A percentile compares a stretch with the other conserved stretches of the same genome.
These are phyloP conservation scores for Epichloe hybrida DNA, from an alignment of 2,329 filamentous ascomycete species.

Conservation along the genomic window DNA sequence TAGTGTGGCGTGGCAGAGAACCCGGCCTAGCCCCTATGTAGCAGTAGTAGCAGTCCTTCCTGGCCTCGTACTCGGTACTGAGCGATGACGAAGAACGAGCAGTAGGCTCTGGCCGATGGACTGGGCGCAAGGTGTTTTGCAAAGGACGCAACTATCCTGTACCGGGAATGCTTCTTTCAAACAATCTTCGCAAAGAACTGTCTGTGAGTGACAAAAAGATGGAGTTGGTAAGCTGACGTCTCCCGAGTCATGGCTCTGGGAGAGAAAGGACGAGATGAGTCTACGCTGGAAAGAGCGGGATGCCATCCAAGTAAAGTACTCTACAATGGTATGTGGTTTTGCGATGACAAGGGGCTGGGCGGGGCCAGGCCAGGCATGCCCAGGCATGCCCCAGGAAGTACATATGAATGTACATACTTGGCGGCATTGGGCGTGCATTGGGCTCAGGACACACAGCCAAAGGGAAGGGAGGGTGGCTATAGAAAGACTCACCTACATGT, in stretches of 20 bases:
- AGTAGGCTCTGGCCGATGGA: not conserved
- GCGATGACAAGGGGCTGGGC: constrained; percentile 3
- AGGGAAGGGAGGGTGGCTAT: not conserved
- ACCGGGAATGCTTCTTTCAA: not conserved
- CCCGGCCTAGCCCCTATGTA: not conserved
- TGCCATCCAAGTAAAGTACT: constrained; percentile 4
- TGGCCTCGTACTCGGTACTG: not conserved
- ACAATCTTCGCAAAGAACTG: not conserved
- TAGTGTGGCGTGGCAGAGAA: not conserved
- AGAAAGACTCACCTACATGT: not conserved
- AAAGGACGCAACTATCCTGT: not conserved
- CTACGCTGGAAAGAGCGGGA: constrained; percentile 5
- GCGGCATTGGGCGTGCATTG: not conserved
- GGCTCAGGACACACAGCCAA: not conserved
- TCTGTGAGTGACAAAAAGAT: not conserved
- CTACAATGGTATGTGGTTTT: not conserved
- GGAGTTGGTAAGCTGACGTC: not conserved
- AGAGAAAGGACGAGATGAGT: not conserved
- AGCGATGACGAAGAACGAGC: not conserved
- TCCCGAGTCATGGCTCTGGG: not conserved
- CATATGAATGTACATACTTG: not conserved
- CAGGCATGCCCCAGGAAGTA: not conserved
- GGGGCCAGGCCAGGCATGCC: constrained; percentile 1
- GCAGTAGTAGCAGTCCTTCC: not conserved
- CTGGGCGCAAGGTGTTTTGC: not conserved